A percentile compares a stretch with the other conserved stretches of the same genome.
Conservation (phyloP, 2,329 filamentous ascomycete genomes). For the Trichoderma atrobrunneum region DNA sequence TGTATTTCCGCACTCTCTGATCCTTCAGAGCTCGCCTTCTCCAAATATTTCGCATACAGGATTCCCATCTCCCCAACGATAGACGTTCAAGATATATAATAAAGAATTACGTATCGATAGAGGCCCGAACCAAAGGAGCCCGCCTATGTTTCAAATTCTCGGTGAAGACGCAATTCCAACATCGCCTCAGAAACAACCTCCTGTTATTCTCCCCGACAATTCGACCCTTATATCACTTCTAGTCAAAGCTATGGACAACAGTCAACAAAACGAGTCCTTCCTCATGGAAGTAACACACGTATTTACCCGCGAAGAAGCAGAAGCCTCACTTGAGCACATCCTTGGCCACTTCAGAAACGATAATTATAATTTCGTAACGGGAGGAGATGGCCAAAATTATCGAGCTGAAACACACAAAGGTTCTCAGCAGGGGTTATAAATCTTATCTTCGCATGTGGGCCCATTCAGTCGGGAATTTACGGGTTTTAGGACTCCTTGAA, state of each 20-base stretch:
- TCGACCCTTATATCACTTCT: background rate
- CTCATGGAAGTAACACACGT: background rate
- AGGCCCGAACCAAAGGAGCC: no score
- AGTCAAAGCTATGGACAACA: background rate
- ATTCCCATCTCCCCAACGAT: background rate
- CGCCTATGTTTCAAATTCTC: no score
- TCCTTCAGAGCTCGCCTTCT: background rate
- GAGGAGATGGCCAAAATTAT: background rate
- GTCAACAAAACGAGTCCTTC: background rate
- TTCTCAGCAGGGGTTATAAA: background rate
- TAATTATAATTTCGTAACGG: rapidly evolving
- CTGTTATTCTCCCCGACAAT: background rate
- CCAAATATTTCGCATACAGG: background rate
- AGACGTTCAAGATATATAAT: background rate
- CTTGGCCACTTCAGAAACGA: background rate
- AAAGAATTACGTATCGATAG: background rate
- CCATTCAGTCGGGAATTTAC: background rate
- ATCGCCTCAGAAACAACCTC: rapidly evolving
- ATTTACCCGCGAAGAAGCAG: background rate
- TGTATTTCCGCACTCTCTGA: background rate
- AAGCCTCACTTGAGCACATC: background rate
- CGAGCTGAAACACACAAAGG: background rate
- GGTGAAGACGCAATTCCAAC: background rate
- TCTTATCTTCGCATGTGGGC: background rate
- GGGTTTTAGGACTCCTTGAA: background rate